Evolutionary conservation across 2,329 filamentous ascomycete species (phyloP).

Genomic region (Fusarium brachygibbosum): DNA sequence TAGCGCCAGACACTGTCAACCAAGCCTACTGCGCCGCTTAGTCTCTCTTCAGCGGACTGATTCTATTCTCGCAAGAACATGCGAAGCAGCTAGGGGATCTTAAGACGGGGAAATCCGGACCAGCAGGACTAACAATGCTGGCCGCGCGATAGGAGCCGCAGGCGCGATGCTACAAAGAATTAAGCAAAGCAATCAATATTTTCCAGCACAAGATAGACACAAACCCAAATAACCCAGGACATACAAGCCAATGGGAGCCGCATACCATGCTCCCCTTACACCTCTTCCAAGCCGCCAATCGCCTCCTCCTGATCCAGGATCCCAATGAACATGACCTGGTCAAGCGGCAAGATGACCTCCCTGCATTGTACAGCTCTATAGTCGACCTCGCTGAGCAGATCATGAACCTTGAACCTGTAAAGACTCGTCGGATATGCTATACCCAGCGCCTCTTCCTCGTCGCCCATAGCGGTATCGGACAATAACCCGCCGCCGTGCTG

Average conservation of each 20-base stretch:
- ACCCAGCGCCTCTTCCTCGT: constrained; percentile 6
- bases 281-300: not conserved
- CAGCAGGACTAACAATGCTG: not conserved
- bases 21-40: constrained; percentile 5
- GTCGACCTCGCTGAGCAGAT: constrained; percentile 8
- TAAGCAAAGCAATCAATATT: not conserved
- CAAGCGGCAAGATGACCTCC: not conserved
- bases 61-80: constrained; percentile 15
- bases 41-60: constrained; percentile 1
- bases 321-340: constrained; percentile 10
- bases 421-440: not conserved
- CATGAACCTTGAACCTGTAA: not conserved
- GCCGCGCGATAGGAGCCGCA: not conserved
- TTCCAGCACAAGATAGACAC: constrained; percentile 1
- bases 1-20: not conserved
- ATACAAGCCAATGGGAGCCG: not conserved
- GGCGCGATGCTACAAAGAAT: constrained; percentile 16
- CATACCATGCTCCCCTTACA: constrained; percentile 9
- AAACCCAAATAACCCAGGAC: too few relatives aligned
- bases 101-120: not conserved
- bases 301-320: constrained; percentile 17
- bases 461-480: constrained; percentile 2
- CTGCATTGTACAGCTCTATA: not conserved
- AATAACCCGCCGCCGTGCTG: not conserved
- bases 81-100: constrained; percentile 6